phyloP scores from a whole-genome alignment of 345 rosid species.

The Dimocarpus longan region DNA sequence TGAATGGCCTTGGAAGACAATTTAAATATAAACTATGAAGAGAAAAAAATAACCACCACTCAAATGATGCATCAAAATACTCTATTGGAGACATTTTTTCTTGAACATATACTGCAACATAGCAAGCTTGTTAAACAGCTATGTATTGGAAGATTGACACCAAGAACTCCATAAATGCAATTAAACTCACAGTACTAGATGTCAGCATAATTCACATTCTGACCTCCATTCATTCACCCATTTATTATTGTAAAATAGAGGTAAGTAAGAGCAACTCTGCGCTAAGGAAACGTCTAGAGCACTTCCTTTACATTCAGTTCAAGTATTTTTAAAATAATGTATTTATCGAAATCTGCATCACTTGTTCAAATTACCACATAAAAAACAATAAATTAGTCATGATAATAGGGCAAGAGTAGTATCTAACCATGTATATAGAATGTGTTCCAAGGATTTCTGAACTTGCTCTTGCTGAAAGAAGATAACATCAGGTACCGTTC shows the following conservation, averaged over 20 bases:
- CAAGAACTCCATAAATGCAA: background rate
- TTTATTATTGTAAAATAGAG: background rate
- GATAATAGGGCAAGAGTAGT: constrained; percentile 1
- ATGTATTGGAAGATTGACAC: background rate
- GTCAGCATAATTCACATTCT: background rate
- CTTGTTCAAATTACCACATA: background rate
- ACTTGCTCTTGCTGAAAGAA: constrained; percentile 96
- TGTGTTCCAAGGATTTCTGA: constrained; percentile 96
- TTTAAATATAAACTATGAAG: constrained; percentile 17
- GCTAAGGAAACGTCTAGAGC: background rate
- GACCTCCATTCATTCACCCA: background rate
- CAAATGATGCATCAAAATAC: constrained; percentile 3
- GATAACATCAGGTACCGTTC: constrained; percentile 92
- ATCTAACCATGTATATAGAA: constrained; percentile 93
- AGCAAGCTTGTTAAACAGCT: constrained; percentile 14
- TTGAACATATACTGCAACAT: background rate
- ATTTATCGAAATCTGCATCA: background rate
- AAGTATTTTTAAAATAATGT: background rate
- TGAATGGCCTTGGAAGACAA: constrained; percentile 83
- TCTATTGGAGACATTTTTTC: background rate
- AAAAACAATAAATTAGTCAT: background rate
- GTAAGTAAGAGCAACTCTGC: background rate
- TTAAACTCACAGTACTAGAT: background rate
- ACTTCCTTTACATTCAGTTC: background rate
- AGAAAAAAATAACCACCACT: constrained; percentile 10